Conservation (phyloP, 768 basidiomycete species). For the Coprinopsis marcescibilis region DNA sequence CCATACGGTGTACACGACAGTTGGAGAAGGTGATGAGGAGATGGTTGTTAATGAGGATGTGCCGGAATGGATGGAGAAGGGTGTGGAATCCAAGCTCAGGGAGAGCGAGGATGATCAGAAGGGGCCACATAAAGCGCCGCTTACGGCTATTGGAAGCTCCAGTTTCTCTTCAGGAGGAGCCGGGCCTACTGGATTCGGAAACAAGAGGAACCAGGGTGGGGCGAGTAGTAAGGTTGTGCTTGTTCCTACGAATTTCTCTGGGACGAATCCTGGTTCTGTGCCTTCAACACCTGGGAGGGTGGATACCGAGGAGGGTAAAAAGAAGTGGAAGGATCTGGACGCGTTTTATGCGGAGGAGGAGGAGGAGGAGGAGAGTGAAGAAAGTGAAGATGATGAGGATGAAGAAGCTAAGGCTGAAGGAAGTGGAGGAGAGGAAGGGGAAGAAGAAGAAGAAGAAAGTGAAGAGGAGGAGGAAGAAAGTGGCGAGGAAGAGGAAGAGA, state of each 20-base stretch:
- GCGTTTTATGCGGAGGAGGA: constrained; percentile 57
- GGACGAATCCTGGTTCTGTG: constrained; percentile 28
- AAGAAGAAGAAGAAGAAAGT: constrained; percentile 18
- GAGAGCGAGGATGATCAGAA: constrained; percentile 55
- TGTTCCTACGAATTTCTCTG: constrained; percentile 44
- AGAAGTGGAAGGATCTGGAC: constrained; percentile 58
- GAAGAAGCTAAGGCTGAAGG: constrained; percentile 25
- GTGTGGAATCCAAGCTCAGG: constrained; percentile 72
- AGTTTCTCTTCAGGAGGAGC: constrained; percentile 23
- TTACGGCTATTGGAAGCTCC: constrained; percentile 31
- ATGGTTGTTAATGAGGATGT: constrained; percentile 42
- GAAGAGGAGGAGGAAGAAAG: constrained; percentile 16
- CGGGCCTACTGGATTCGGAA: constrained; percentile 10
- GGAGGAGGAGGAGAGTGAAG: constrained; percentile 22
- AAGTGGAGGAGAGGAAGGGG: constrained; percentile 25
- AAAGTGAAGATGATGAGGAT: constrained; percentile 21
- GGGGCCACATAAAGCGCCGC: constrained; percentile 20
- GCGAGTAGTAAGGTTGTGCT: constrained; percentile 28
- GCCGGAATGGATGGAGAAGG: constrained; percentile 86
- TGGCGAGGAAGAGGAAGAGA: constrained; percentile 11
- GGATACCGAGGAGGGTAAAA: constrained; percentile 26
- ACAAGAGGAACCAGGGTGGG: constrained; percentile 18
- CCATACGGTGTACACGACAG: neutral
- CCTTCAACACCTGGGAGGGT: constrained; percentile 17
- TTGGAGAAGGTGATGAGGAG: constrained; percentile 16